Base-by-base conservation (phyloP, 2,329 filamentous ascomycete species). In the Epichloe gansuensis region DNA sequence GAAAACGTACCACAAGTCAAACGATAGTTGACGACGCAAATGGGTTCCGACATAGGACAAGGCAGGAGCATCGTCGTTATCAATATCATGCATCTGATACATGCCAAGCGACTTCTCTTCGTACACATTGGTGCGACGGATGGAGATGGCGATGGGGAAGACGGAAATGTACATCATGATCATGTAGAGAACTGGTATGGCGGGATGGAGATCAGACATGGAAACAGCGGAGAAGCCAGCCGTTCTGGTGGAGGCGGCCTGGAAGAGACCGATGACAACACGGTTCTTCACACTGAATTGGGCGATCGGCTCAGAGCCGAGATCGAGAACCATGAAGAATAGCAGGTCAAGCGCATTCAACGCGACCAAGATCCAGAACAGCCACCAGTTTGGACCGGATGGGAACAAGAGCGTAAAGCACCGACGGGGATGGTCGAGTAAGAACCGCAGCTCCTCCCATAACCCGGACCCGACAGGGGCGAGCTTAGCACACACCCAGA, bases 81-180 rank as follows among this genome's bases (percentile, higher is more conserved):
- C 73, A 4, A 74, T 71, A 3, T 71, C 65, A 1, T 71, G 63
- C 21, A 69, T 70, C 48, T 71, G 72, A 62, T 85, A 89, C 34
- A 94, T 81, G 5, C 88, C 88, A 0, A 93, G 77, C 0, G 84
- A 88, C 58, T 84, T 87, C 64, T 97, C 91, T 68, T 96, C 91
- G 71, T 97, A 97, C 2, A 96, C 91, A 64, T 97, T 97, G 53
- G 91, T 96, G 57, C 87, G 78, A 50, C 91, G 89, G 60, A 97
- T 86, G 6, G 87, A 93, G 61, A 97, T 97, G 64, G 93, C 91
- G 60, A 97, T 95, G 5, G 91, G 91, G 60, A 95, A 95, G 54
- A 96, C 87, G 53, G 90, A 95, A 56, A 97, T 95, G 68, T 97
- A 97, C 93, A 97, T 97, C 93, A 97, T 97, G 67, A 97, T 84